phyloP scores from a whole-genome alignment of 495 filamentous ascomycete genomes.

The Penicillium fimorum region DNA sequence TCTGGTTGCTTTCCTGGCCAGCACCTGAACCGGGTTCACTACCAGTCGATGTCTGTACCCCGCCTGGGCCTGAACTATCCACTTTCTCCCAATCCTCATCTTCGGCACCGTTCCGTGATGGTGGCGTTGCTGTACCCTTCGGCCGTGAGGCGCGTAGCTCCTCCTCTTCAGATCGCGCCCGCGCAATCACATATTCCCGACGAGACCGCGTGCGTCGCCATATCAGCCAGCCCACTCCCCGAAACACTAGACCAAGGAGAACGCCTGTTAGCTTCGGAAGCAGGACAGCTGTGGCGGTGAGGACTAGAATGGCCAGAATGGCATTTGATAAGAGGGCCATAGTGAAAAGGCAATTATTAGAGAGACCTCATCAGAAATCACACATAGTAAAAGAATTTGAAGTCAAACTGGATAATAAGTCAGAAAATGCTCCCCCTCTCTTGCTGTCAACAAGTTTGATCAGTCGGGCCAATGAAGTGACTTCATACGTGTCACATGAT shows the following conservation, averaged over 20 bases:
- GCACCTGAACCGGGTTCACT: conserved; percentile 32
- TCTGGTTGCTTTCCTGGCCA: conserved; percentile 2
- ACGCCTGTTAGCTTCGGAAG: conserved; percentile 39
- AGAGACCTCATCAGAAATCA: conserved; percentile 17
- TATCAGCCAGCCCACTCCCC: conserved; percentile 62
- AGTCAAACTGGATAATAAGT: conserved; percentile 2
- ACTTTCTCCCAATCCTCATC: conserved; percentile 79
- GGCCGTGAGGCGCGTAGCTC: conserved; percentile 43
- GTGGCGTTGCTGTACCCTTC: conserved; percentile 24
- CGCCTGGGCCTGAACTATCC: conserved; percentile 52
- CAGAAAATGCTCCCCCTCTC: conserved; percentile 9
- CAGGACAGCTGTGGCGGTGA: conserved; percentile 37
- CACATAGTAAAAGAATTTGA: conserved; percentile 21
- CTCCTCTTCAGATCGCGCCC: conserved; percentile 59
- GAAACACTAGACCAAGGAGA: conserved; percentile 39
- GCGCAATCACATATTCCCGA: conserved; percentile 58
- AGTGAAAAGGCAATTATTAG: conserved; percentile 12
- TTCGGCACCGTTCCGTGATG: conserved; percentile 33
- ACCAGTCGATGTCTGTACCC: conserved; percentile 49
- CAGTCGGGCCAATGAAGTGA: conserved; percentile 14
- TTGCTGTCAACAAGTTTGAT: conserved; percentile 29
- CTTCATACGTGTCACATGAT: conserved; percentile 32
- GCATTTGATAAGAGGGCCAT: conserved; percentile 42
- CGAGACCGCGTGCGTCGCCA: conserved; percentile 64
- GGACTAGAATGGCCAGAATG: conserved; percentile 34